These are phyloP conservation scores for Scenedesmus sp. DNA, from an alignment of 163 green algal species.

Conservation along the genomic window DNA sequence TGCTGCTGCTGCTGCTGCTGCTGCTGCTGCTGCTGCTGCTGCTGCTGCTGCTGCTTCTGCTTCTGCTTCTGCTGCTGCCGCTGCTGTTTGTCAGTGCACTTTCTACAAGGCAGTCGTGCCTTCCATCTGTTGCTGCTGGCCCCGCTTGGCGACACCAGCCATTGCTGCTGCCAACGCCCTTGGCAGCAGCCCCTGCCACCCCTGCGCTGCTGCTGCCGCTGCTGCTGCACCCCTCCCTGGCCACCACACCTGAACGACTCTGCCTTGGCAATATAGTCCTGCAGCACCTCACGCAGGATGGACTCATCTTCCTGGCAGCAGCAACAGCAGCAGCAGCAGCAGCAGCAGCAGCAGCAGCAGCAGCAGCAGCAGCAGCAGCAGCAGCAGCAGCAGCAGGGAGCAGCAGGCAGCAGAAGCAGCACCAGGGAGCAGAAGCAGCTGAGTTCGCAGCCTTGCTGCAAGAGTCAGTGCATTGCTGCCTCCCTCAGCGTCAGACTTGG, in stretches of 20 bases:
- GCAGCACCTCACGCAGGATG: constrained; percentile 51
- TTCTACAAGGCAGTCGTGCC: too few species aligned
- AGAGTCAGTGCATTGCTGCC: not conserved
- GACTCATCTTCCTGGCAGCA: constrained; percentile 19
- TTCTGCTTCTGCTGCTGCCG: not conserved
- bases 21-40: not conserved
- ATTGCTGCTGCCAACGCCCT: too few species aligned
- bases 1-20: not conserved
- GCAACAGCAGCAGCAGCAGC: not conserved
- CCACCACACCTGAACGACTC: not conserved
- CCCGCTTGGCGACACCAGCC: too few species aligned
- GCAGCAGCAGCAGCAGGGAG: too few species aligned
- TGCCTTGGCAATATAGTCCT: constrained; percentile 48
- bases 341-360: not conserved
- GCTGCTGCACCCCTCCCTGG: not conserved
- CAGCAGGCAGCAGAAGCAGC: too few species aligned
- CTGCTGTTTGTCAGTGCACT: too few species aligned
- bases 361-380: too few species aligned
- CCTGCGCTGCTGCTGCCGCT: not conserved
- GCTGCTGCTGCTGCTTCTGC: not conserved
- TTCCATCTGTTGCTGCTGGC: too few species aligned
- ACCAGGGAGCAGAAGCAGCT: not conserved
- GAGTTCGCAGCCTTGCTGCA: not conserved
- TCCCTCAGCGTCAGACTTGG: not conserved
- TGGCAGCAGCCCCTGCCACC: not conserved